phyloP scores from a whole-genome alignment of 2,329 filamentous ascomycete genomes.

The Aspergillus sp. region DNA sequence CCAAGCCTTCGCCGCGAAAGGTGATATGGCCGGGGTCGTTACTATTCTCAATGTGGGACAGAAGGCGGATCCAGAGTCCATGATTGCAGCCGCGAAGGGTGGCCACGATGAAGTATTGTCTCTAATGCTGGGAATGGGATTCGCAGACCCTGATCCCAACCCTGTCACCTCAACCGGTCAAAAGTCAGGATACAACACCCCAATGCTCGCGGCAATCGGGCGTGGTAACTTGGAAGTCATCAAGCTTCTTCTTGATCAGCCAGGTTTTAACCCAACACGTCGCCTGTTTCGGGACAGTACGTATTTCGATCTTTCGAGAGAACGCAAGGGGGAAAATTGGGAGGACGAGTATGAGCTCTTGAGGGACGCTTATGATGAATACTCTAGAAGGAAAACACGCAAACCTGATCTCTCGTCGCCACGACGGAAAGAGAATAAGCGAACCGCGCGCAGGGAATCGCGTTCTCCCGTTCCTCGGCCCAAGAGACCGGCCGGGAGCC shows the following conservation, averaged over 20 bases:
- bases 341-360: conserved; percentile 78
- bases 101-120: conserved; percentile 85
- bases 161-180: conserved; percentile 57
- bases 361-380: conserved; percentile 53
- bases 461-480: conserved; percentile 32
- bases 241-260: conserved; percentile 68
- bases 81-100: conserved; percentile 85
- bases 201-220: conserved; percentile 90
- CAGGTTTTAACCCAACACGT: conserved; percentile 74
- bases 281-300: conserved; percentile 65
- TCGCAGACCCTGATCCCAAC: conserved; percentile 61
- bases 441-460: conserved; percentile 28
- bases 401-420: conserved; percentile 33
- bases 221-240: conserved; percentile 80
- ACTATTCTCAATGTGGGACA: conserved; percentile 45
- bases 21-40: conserved; percentile 44
- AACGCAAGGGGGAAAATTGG: conserved; percentile 80
- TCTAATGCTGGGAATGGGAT: conserved; percentile 63
- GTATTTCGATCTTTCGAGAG: conserved; percentile 80
- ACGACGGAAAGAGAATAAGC: conserved; percentile 32
- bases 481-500: conserved; percentile 27
- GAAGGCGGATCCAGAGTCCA: conserved; percentile 70
- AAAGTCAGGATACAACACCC: conserved; percentile 70
- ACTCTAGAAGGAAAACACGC: conserved; percentile 25
- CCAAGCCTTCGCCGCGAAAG: conserved; percentile 43